These are phyloP conservation scores for Glutinoglossum americanum DNA, from an alignment of 495 filamentous ascomycete species.

Conservation along the genomic window DNA sequence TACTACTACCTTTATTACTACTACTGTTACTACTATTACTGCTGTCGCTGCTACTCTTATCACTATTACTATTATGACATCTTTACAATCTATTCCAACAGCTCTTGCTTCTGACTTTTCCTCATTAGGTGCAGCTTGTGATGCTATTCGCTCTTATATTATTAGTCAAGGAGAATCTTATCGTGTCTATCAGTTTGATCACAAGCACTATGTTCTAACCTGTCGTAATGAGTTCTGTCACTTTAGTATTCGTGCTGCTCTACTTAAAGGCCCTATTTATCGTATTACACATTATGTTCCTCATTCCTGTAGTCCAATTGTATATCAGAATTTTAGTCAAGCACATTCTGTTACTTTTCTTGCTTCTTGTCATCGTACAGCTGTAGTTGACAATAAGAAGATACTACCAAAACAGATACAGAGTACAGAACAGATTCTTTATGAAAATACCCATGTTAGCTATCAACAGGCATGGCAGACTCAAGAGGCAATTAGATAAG, in stretches of 20 bases:
- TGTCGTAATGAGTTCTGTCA: neutral
- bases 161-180: neutral
- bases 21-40: no score
- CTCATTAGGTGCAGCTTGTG: neutral
- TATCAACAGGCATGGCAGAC: neutral
- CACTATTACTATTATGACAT: neutral
- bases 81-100: neutral
- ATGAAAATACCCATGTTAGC: neutral
- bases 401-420: neutral
- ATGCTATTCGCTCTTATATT: neutral
- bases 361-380: neutral
- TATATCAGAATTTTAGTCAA: neutral
- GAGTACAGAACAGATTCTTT: neutral
- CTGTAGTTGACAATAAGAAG: neutral
- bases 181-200: neutral
- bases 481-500: neutral
- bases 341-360: neutral
- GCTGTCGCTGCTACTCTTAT: no score
- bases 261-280: neutral
- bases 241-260: no score
- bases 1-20: no score
- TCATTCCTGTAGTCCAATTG: neutral
- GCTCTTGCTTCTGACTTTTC: neutral
- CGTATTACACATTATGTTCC: neutral
- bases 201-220: neutral